A percentile compares a stretch with the other conserved stretches of the same genome.
These are phyloP conservation scores for Dothideomycetes sp. DNA, from an alignment of 2,329 filamentous ascomycete species.

Conservation along the genomic window DNA sequence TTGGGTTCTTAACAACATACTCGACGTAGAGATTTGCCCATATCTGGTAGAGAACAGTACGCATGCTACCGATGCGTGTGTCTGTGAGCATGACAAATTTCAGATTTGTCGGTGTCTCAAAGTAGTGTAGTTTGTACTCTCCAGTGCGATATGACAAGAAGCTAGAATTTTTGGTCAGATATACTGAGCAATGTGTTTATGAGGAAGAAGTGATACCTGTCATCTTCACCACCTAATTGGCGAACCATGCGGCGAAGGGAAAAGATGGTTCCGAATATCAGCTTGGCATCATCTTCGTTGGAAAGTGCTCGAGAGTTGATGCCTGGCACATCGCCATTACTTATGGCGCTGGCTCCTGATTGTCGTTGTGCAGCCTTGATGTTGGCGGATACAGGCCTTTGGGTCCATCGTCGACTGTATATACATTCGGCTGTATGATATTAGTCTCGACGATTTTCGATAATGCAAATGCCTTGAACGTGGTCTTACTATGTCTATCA, in stretches of 20 bases:
- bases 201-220: conserved; percentile 44
- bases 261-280: conserved; percentile 95
- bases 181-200: no score
- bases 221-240: conserved; percentile 87
- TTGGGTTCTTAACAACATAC: conserved; percentile 63
- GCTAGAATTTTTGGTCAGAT: conserved; percentile 35
- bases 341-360: conserved; percentile 38
- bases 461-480: background rate
- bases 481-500: conserved; percentile 77
- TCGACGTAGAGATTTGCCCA: conserved; percentile 98
- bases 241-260: conserved; percentile 93
- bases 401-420: conserved; percentile 81
- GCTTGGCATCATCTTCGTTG: conserved; percentile 79
- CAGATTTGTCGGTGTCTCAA: conserved; percentile 91
- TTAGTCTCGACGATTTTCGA: background rate
- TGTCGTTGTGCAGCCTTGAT: conserved; percentile 41
- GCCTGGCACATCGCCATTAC: conserved; percentile 31
- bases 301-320: conserved; percentile 36
- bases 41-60: conserved; percentile 92
- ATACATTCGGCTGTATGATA: conserved; percentile 75
- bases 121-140: conserved; percentile 98
- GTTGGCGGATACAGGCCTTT: conserved; percentile 37
- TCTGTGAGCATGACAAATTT: conserved; percentile 97
- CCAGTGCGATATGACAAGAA: conserved; percentile 90
- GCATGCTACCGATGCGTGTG: conserved; percentile 77